Evolutionary conservation across 345 rosid genomes (phyloP).

Genomic region (Eucalyptus lansdowneana): DNA sequence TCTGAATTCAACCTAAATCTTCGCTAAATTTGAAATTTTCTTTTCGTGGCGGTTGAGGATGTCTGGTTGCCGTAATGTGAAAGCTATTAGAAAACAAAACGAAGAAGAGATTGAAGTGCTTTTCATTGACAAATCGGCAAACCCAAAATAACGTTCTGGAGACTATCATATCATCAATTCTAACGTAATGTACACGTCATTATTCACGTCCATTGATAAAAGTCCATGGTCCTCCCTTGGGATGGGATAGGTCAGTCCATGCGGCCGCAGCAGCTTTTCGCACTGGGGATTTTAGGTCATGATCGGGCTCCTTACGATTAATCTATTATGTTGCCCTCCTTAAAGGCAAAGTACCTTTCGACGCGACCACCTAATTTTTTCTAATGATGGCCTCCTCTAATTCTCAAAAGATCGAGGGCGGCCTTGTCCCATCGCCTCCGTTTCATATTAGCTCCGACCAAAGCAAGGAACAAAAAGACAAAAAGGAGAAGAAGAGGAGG

Average conservation of each 20-base stretch:
- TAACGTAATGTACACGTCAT: background rate
- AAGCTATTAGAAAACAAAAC: background rate
- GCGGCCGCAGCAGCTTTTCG: background rate
- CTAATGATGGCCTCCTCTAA: background rate
- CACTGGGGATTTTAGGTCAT: background rate
- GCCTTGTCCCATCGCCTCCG: background rate
- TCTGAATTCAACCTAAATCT: background rate
- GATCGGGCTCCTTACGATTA: background rate
- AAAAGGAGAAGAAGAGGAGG: background rate
- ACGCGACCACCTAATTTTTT: background rate
- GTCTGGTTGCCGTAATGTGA: background rate
- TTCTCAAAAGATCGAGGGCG: background rate
- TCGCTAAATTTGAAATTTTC: background rate
- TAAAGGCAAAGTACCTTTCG: background rate
- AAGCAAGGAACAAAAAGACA: background rate
- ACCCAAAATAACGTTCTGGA: background rate
- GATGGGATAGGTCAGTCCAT: background rate
- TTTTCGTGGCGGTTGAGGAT: background rate
- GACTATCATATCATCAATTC: background rate
- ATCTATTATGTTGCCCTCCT: background rate
- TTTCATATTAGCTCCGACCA: background rate
- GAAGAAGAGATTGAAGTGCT: background rate
- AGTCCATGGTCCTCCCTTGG: background rate
- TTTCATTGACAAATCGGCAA: background rate
- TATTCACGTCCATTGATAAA: background rate